Percentiles rank a stretch among this genome's conserved stretches.
These are phyloP conservation scores for Backusella psychrophila DNA, from an alignment of 192 early-diverging fungal species.

Conservation along the genomic window DNA sequence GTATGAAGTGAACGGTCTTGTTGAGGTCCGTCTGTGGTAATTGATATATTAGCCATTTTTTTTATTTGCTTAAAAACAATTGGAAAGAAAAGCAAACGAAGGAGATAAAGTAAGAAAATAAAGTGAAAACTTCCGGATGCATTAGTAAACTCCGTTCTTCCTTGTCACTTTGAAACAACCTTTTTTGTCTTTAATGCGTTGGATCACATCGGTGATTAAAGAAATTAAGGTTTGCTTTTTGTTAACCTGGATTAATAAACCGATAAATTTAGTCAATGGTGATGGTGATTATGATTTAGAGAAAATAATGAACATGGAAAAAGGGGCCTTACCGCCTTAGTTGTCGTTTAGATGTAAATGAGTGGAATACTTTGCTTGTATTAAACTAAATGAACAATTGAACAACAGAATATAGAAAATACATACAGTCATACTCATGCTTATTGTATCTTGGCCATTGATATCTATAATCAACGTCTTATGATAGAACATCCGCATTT, in stretches of 20 bases:
- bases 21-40: constrained; percentile 43
- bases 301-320: no score
- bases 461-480: no score
- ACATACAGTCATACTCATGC: no score
- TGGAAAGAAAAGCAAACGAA: not conserved
- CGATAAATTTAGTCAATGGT: not conserved
- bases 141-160: not conserved
- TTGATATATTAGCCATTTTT: not conserved
- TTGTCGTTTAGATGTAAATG: no score
- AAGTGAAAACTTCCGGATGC: not conserved
- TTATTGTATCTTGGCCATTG: no score
- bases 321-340: no score
- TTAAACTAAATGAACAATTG: no score
- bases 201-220: not conserved
- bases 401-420: no score
- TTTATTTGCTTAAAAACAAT: not conserved
- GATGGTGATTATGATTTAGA: no score
- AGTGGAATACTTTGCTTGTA: no score
- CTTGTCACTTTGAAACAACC: constrained; percentile 1
- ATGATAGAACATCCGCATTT: no score
- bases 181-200: not conserved
- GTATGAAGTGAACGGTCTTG: constrained; percentile 67
- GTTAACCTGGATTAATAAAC: not conserved
- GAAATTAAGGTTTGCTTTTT: not conserved
- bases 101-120: not conserved